Base-by-base conservation (phyloP, 257 asterid genomes). In the Solanum rostratum region DNA sequence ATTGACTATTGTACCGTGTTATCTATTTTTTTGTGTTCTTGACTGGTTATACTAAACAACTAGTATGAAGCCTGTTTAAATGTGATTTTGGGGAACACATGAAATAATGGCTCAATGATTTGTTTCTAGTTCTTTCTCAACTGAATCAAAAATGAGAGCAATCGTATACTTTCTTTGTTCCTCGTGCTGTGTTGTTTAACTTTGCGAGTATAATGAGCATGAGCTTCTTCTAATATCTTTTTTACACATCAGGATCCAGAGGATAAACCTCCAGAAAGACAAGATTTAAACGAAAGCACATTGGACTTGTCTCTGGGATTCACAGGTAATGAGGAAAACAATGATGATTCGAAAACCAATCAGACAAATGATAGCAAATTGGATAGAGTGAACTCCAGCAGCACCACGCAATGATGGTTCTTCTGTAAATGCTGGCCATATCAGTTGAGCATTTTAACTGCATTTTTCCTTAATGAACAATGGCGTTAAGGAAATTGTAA, bases 231-330 rank as follows among this genome's bases (percentile, higher is more conserved):
- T 60, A 62, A 80, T 74, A 83, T 29, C 66, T 33, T 46, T 84
- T 80, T 50, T 78, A 45, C 86, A 52, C 10, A 37, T 30, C 91
- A 92, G 97, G 93, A 87, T 50, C 62, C 82, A 5, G 90, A 84
- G 79, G 87, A 84, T 69, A 88, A 83, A 82, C 88, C 85, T 30
- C 85, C 81, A 50, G 90, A 88, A 85, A 85, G 95, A 57, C 99
- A 88, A 50, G 98, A 95, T 91, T 90, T 95, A 88, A 95, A 95
- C 11, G 95, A 87, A 85, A 92, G 93, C 92, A 91, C 97, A 2
- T 83, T 95, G 90, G 98, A 93, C 86, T 87, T 94, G 91, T 93
- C 97, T 82, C 79, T 94, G 87, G 98, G 94, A 46, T 91, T 89
- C 90, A 92, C 91, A 10, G 90, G 87, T 78, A 89, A 83, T 3